A percentile compares a stretch with the other conserved stretches of the same genome.
Evolutionary conservation across 2,329 filamentous ascomycete species (phyloP).

Genomic region (Penicillium sp.): DNA sequence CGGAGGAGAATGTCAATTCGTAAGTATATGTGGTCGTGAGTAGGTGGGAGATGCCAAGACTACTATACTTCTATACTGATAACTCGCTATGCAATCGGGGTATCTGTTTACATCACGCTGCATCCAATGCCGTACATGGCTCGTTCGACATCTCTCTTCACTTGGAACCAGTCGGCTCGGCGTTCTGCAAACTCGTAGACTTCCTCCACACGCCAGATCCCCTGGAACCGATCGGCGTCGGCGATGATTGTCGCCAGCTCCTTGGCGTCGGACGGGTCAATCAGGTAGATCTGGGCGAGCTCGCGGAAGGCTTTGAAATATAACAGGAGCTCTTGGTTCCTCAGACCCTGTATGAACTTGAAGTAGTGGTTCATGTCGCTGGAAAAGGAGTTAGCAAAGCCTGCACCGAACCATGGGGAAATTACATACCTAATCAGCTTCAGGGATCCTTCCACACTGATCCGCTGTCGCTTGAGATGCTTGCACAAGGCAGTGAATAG

Average conservation of each 20-base stretch:
- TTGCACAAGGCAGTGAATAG: slow-evolving; percentile 93
- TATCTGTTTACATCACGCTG: slow-evolving; percentile 65
- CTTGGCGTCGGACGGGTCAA: slow-evolving; percentile 81
- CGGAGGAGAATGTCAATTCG: not conserved
- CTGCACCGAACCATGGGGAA: not conserved
- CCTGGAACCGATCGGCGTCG: slow-evolving; percentile 82
- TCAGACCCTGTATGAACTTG: slow-evolving; percentile 75
- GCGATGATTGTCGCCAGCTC: slow-evolving; percentile 95
- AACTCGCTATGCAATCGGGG: slow-evolving; percentile 20
- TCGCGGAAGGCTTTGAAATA: slow-evolving; percentile 93
- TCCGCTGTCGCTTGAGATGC: slow-evolving; percentile 91
- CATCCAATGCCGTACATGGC: slow-evolving; percentile 98
- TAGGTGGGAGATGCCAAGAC: not conserved
- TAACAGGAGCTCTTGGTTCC: slow-evolving; percentile 77
- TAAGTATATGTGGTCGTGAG: not conserved
- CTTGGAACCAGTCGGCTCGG: slow-evolving; percentile 90
- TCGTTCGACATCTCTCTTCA: slow-evolving; percentile 84
- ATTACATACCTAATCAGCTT: slow-evolving; percentile 69
- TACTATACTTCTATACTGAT: slow-evolving; percentile 7
- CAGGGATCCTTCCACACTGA: slow-evolving; percentile 85
- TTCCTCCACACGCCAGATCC: slow-evolving; percentile 92
- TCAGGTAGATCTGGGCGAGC: slow-evolving; percentile 91
- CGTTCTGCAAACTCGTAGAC: slow-evolving; percentile 96
- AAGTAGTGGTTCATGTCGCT: slow-evolving; percentile 96
- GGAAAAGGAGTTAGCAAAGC: not conserved